Evolutionary conservation across 768 basidiomycete species (phyloP).

Genomic region (Lentinula sp.): DNA sequence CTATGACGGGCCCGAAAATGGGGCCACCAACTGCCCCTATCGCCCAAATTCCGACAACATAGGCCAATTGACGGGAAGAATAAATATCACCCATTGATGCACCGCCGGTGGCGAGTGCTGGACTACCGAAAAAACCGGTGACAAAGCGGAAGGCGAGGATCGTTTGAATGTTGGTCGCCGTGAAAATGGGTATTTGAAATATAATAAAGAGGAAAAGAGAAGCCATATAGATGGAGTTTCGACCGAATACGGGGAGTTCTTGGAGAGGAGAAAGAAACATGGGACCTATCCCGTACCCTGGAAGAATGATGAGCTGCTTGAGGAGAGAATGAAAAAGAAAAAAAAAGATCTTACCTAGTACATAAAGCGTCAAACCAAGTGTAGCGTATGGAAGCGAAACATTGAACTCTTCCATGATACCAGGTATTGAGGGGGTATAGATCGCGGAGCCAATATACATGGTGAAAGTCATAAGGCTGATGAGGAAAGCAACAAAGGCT

Average conservation of each 20-base stretch:
- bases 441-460: conserved; percentile 29
- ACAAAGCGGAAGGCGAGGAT: conserved; percentile 26
- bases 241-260: conserved; percentile 25
- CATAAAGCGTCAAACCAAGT: conserved; percentile 20
- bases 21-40: conserved; percentile 1
- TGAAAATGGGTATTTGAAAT: conserved; percentile 26
- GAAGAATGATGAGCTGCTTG: not conserved
- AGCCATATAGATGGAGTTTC: conserved; percentile 24
- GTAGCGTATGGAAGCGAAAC: conserved; percentile 13
- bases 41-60: conserved; percentile 21
- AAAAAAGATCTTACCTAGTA: conserved; percentile 13
- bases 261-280: conserved; percentile 24
- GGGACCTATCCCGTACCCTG: conserved; percentile 17
- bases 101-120: conserved; percentile 24
- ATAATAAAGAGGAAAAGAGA: conserved; percentile 24
- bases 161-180: conserved; percentile 22
- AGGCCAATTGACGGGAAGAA: conserved; percentile 15
- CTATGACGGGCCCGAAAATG: conserved; percentile 10
- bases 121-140: conserved; percentile 25
- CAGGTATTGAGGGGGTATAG: conserved; percentile 22
- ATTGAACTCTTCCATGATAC: conserved; percentile 5
- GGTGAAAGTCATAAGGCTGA: conserved; percentile 25
- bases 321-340: too few species aligned
- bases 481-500: conserved; percentile 23
- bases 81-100: conserved; percentile 20